These are phyloP conservation scores for Vanrija sp. DNA, from an alignment of 1,284 basidiomycete genomes.

Conservation along the genomic window DNA sequence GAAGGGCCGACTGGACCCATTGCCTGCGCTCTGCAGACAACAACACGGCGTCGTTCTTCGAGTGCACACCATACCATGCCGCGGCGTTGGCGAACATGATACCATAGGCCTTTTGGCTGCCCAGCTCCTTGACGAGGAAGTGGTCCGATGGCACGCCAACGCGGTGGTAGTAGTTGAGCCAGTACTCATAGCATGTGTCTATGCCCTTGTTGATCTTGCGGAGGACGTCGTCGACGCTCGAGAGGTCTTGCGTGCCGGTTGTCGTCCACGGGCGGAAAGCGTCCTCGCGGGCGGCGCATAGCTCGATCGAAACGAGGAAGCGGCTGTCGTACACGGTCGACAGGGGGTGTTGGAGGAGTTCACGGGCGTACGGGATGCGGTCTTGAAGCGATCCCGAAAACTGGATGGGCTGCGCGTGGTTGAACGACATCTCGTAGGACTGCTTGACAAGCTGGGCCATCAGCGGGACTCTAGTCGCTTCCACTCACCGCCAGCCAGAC, in stretches of 20 bases:
- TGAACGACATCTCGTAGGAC: slow-evolving; percentile 22
- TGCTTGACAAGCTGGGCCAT: slow-evolving; percentile 4
- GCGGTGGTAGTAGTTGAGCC: slow-evolving; percentile 10
- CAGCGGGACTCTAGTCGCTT: neutral
- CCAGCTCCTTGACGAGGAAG: slow-evolving; percentile 13
- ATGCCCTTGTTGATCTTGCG: slow-evolving; percentile 3
- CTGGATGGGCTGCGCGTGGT: slow-evolving; percentile 19
- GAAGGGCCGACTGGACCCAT: slow-evolving; percentile 8
- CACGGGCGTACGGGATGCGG: slow-evolving; percentile 13
- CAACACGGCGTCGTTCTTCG: neutral
- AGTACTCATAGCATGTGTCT: slow-evolving; percentile 3
- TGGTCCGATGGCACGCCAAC: slow-evolving; percentile 6
- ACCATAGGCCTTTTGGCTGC: slow-evolving; percentile 1
- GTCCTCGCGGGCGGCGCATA: slow-evolving; percentile 7
- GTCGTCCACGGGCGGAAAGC: neutral
- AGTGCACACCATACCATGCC: slow-evolving; percentile 3
- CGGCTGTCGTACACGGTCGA: slow-evolving; percentile 22
- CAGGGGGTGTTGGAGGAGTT: slow-evolving; percentile 25
- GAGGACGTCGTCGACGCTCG: neutral
- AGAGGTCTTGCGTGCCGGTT: neutral
- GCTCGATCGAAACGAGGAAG: slow-evolving; percentile 22
- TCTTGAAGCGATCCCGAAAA: slow-evolving; percentile 9
- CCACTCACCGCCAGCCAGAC: slow-evolving; percentile 21
- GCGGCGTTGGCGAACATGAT: slow-evolving; percentile 6
- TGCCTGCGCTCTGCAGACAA: slow-evolving; percentile 6